phyloP scores from a whole-genome alignment of 1,284 basidiomycete species.

The Cutaneotrichosporon mucoides region DNA sequence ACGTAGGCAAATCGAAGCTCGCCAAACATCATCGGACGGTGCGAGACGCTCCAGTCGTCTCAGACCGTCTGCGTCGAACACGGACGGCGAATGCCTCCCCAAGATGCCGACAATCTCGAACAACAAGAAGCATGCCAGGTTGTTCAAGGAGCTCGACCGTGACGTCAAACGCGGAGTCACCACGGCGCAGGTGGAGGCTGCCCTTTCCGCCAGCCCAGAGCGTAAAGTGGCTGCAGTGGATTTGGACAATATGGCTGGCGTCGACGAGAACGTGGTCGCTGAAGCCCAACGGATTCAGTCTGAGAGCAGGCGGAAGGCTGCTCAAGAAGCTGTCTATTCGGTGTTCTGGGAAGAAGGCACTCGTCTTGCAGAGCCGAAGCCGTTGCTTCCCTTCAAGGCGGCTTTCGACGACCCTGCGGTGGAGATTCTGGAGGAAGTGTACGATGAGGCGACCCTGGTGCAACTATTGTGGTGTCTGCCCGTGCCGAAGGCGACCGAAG shows the following conservation, averaged over 20 bases:
- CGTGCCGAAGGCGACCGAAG: background rate
- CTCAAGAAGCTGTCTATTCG: conserved; percentile 4
- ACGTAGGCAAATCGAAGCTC: background rate
- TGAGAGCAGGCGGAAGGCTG: background rate
- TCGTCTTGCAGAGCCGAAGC: background rate
- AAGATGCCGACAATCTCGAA: background rate
- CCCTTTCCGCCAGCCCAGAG: background rate
- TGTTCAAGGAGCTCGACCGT: background rate
- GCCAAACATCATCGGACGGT: background rate
- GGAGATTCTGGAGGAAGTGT: background rate
- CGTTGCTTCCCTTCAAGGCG: background rate
- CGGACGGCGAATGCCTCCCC: background rate
- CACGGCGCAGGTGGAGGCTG: background rate
- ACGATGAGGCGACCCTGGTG: background rate
- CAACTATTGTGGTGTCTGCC: background rate
- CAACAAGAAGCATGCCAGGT: background rate
- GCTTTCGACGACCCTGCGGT: background rate
- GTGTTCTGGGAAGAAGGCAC: background rate
- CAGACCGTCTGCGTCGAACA: background rate
- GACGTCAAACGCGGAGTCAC: background rate
- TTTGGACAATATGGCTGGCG: background rate
- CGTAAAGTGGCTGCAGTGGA: background rate
- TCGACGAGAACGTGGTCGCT: background rate
- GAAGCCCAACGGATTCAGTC: background rate
- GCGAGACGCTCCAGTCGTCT: background rate